Evolutionary conservation across 352 stramenopile genomes (phyloP), one percentile per base, ranked within the genome.

Genomic region (Globisporangium echinulatum): DNA sequence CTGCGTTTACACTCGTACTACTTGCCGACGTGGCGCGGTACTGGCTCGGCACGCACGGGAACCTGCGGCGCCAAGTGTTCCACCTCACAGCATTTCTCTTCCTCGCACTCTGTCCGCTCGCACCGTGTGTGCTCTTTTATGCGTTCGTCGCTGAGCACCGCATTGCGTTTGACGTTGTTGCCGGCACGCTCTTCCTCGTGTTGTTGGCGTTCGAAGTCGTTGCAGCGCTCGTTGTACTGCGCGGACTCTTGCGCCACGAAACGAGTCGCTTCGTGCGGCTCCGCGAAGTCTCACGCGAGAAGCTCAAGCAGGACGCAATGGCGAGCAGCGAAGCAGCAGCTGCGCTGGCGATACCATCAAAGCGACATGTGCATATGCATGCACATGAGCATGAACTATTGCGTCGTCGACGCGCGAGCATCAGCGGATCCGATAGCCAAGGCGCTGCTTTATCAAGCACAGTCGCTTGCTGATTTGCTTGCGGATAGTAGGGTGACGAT

Each of bases 61-160:
- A 87, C 46, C 63, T 88, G 51, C 71, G 68, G 38, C 62, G 64
- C 14, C 75, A 87, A 36, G 80, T 90, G 52, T 85, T 87, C 54
- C 72, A 82, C 11, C 64, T 90, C 52, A 82, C 77, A 13, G 77
- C 74, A 19, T 90, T 88, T 52, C 68, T 88, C 57, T 85, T 90
- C 57, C 59, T 90, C 48, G 81, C 80, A 15, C 59, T 80, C 40
- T 90, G 81, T 47, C 81, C 79, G 5, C 50, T 84, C 50, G 53
- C 84, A 2, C 81, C 81, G 42, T 74, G 70, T 48, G 64, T 88
- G 40, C 49, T 85, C 10, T 90, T 79, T 56, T 63, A 74, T 39
- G 73, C 54, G 54, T 87, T 82, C 51, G 71, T 85, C 10, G 71
- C 75, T 5, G 72, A 86, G 53, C 67, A 85, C 52, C 66, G 68